Evolutionary conservation across 2,329 filamentous ascomycete genomes (phyloP), one percentile per base, ranked within the genome.

Genomic region (Venturia oleaginea): DNA sequence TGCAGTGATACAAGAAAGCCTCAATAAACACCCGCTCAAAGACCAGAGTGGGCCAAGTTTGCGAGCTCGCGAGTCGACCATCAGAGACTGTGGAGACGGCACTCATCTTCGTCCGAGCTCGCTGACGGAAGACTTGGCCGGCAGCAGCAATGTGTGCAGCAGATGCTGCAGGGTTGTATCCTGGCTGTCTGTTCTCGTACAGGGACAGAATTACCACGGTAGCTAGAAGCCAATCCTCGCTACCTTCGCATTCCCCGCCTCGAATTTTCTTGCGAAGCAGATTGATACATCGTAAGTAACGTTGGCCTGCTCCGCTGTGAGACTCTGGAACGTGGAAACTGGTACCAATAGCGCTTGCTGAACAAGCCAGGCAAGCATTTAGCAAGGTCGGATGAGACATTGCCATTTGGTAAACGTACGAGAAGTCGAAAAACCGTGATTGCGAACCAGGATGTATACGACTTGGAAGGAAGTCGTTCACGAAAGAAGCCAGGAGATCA

Each of bases 1-100:
- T 61, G 37, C 59, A 61, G 34, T 61, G 59, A 42, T 61, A 61
- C 34, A 61, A 24, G 37, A 61, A 61, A 22, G 59, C 37, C 27
- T 61, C 59, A 13, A 46, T 61, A 5, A 61, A 61, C 6, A 61
- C 37, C 13, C 59, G 59, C 42, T 61, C 59, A 11, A 61, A 61
- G 5, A 61, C 34, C 34, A 61, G 42, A 42, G 37, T 61, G 15
- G 59, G 27, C 37, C 37, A 46, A n/a, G 19, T 61, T 13, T 42
- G 22, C 34, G 11, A n/a, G 17, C 42, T 27, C 17, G 37, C 5
- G 11, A 61, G 34, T 17, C 42, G 8, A 34, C 38, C 7, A 37
- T 42, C 11, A 15, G 57, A 34, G 10, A 19, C 22, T 6, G 27
- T 60, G 4, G 34, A 13, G 17, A 27, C 59, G 5, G 19, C 59